Evolutionary conservation across 2,329 filamentous ascomycete genomes (phyloP), one percentile per base, ranked within the genome.

Genomic region (Verticillium nubilum): DNA sequence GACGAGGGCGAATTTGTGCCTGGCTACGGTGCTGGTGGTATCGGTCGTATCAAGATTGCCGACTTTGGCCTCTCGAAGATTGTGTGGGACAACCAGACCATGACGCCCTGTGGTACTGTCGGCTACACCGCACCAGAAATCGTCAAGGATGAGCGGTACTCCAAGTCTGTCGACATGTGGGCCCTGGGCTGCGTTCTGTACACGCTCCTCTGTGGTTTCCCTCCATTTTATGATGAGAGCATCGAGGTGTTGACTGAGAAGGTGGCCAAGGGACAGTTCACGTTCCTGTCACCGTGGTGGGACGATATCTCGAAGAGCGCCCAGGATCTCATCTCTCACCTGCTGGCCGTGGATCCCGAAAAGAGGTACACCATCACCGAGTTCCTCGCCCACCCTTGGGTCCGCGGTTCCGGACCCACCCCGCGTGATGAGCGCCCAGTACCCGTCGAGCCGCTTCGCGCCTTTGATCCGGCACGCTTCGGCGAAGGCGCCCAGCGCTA

Each of bases 131-230:
- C 95, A 3, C 95, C 95, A 7, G 95, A 99, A 72, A 99, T 99
- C 63, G 95, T 99, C 72, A 98, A 98, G 77, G 95, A 99, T 75
- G 95, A 99, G 76, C 87, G 93, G 25, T 99, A 99, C 75, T 98
- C 94, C 37, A 99, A 98, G 80, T 96, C 92, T 57, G 95, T 99
- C 53, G 95, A 99, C 70, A 99, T 99, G 95, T 99, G 95, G 95
- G 95, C 95, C 3, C 77, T 99, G 31, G 95, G 95, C 15, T 99
- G 95, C 72, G 95, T 99, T 12, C 81, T 99, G 5, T 99, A 99
- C 78, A 99, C 95, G 1, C 80, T 99, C 1, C 88, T 99, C 17
- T 99, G 95, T 68, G 95, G 95, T 15, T 99, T 99, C 78, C 95
- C 95, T 10, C 95, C 95, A 2, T 99, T 99, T 76, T 97, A 99